Base-by-base conservation (phyloP, 2,329 filamentous ascomycete genomes). In the Cryphonectria japonica region DNA sequence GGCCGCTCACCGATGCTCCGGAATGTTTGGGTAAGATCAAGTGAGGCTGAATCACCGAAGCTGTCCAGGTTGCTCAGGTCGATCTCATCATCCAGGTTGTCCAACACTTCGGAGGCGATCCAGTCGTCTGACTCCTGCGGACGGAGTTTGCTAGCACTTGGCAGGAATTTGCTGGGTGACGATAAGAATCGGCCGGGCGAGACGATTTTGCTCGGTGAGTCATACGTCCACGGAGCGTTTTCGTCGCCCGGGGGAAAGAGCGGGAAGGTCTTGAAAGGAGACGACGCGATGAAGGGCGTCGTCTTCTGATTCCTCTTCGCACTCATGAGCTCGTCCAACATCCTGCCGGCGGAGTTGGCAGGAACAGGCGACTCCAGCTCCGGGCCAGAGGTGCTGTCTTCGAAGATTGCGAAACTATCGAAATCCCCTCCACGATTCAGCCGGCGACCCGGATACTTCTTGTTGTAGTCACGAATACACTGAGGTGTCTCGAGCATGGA, bases 201-300 rank as follows among this genome's bases (percentile, higher is more conserved):
- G 34, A 89, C 85, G 6, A 83, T 82, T 77, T 89, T 90, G 80
- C 85, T 87, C 3, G 88, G 88, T 0, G 88, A 89, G 34, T 88
- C 85, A 50, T 87, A 82, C 64, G 79, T 76, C 71, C 83, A 72
- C 69, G 76, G 57, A n/a, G 71, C 54, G 39, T 73, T 73, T 50
- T 74, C 62, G 82, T 77, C 7, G 80, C 79, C 65, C 82, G 80
- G 63, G 79, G 81, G 4, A 86, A 69, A 73, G 61, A 69, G 69
- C 26, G 69, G 69, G 63, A 69, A 71, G 19, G 69, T n/a, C 57
- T 73, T 71, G 63, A 69, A 68, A 41, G 71, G 69, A 32, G 71
- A 73, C 22, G 69, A 66, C 16, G 70, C 65, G 32, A 69, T 64
- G 46, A 69, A 62, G 29, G 71, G 71, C 22, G 71, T 68, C 29